Base-by-base conservation (phyloP, 768 basidiomycete species). In the Suillus sp. region DNA sequence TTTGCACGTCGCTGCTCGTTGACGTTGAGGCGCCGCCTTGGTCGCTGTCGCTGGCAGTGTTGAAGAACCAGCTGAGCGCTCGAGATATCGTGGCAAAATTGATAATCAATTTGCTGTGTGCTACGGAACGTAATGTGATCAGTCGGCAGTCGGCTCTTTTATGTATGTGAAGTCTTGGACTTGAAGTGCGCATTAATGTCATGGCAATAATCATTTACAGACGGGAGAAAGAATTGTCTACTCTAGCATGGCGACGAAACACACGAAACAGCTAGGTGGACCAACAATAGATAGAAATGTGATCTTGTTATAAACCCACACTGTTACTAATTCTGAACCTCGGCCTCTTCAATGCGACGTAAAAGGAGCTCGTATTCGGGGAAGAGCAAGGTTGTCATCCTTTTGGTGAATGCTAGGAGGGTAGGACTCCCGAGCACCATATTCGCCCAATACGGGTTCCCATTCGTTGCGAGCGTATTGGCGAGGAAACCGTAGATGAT, bases 401-500 rank as follows among this genome's bases (percentile, higher is more conserved):
- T 65, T 16, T 56, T 56, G 13, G 70, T 66, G 38, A 75, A 73
- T 22, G 62, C 34, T 25, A 48, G 66, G 32, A 75, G 48, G 35
- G 54, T 67, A 8, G 42, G 18, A 55, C 71, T 73, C 35, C 43
- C 57, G 61, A 73, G 11, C 35, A 76, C 62, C 59, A 75, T 60
- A 22, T 35, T 37, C 53, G 66, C 6, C 62, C 73, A 75, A 34
- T 75, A 69, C 18, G 74, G 76, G 60, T 73, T 77, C 6, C 55
- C 66, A 1, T 27, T 56, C 51, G 58, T 53, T 22, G 68, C 50
- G 10, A 76, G 40, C 11, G 65, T 64, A 51, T 77, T 77, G 54
- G 75, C 73, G 8, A 76, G 70, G 62, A 76, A 76, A 20, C 64
- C 76, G 38, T 70, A 70, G 45, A 72, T 66, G 10, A 66, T 73